Base-by-base conservation (phyloP, 495 filamentous ascomycete genomes). In the Tuber magnatum region DNA sequence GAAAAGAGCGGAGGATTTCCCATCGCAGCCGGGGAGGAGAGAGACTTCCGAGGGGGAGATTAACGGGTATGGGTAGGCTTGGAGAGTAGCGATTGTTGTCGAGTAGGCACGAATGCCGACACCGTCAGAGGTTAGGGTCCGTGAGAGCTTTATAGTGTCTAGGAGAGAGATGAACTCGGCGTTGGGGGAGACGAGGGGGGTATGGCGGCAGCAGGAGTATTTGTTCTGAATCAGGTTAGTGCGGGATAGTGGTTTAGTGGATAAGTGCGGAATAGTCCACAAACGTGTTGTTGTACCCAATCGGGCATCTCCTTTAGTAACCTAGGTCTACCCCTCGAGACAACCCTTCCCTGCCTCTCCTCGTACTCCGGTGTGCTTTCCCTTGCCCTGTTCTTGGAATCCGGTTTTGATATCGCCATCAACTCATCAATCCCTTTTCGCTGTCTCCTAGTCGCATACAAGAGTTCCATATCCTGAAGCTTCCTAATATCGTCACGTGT, bases 101-200 rank as follows among this genome's bases (percentile, higher is more conserved):
- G 91, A 93, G 82, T 98, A 98, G 0, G 94, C 93, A n/a, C 92
- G 88, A 0, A 93, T 89, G 20, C 93, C 93, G 70, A 96, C 90
- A 39, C 91, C 86, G 77, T 97, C 93, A 4, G 88, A 88, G 0
- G 86, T 89, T 14, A 98, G 85, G 12, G 88, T 85, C 40, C 94
- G 88, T 2, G 92, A 87, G 3, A 88, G 87, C 24, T 89, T 88
- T 77, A 99, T 92, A 51, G 91, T 92, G 75, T 90, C 85, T 1
- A 99, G 87, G 75, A 93, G 86, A 2, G 86, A 80, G 69, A 98
- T 90, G 84, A 99, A 99, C 0, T 80, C 82, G 70, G 88, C 86
- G 80, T 98, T 98, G 2, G 93, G 92, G 0, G 89, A 86, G 69
- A 89, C 84, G 1, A 87, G 78, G 0, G 92, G 92, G 3, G 93